Evolutionary conservation across 805 yeast species (phyloP), one percentile per base, ranked within the genome.

Genomic region (Ogataea paraovalis): DNA sequence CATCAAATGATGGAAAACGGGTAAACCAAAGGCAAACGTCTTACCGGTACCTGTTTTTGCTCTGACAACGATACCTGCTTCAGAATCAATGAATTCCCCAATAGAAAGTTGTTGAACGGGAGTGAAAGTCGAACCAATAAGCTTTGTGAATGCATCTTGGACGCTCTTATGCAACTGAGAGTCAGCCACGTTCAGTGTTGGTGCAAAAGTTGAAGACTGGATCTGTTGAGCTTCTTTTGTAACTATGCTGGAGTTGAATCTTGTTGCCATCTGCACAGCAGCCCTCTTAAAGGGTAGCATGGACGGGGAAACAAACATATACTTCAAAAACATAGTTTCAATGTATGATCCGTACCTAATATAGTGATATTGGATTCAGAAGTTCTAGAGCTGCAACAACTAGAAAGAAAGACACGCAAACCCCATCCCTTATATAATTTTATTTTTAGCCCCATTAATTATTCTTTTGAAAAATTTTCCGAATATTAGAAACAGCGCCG

Each of bases 1-100:
- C 55, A 70, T 54, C 49, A 75, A 67, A 41, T 79, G 76, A 60
- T 88, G 85, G 41, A 88, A 69, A 12, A 87, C 69, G 2, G 97
- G 97, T 39, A 91, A 72, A 50, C 91, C 84, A 65, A 88, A 90
- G 0, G 97, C 95, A 52, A 87, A 80, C 0, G 97, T 90, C 65
- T 90, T 90, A 60, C 97, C 97, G 2, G 97, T 90, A 64, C 97
- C 97, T 3, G 97, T 90, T 65, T 88, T 88, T 23, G 97, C 97
- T 59, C 96, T 76, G 34, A 89, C 90, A 20, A 90, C 88, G 39
- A 88, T 72, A 54, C 92, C 91, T 28, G 71, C 68, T 16, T 72
- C 64, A n/a, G 75, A 70, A 36, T 72, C 70, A 14, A 70, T 59
- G 36, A 85, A 67, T 20, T 87, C 85, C 42, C 74, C 69, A 40